phyloP scores from a whole-genome alignment of 768 basidiomycete genomes.

The Amanita inopinata region DNA sequence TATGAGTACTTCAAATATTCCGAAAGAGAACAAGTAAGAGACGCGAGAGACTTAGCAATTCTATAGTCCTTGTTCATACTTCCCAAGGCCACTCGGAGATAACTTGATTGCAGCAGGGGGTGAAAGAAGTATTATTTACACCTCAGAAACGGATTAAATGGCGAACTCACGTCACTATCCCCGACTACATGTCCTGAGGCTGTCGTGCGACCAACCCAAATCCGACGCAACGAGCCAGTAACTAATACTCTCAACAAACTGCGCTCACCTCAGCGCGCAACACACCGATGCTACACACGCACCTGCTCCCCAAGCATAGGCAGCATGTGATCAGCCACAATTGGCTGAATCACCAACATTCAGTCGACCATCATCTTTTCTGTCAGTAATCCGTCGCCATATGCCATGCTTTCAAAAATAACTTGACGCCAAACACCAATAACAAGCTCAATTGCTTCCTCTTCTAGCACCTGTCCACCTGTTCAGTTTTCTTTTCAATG shows the following conservation, averaged over 20 bases:
- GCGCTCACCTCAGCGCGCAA: slow-evolving; percentile 35
- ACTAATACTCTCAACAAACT: slow-evolving; percentile 24
- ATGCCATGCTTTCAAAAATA: slow-evolving; percentile 93
- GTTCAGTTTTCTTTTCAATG: not conserved
- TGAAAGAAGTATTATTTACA: slow-evolving; percentile 37
- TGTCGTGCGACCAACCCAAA: slow-evolving; percentile 6
- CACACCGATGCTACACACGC: slow-evolving; percentile 45
- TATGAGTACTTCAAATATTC: slow-evolving; percentile 1
- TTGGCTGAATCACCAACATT: slow-evolving; percentile 12
- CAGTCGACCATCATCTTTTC: slow-evolving; percentile 77
- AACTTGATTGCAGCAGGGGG: slow-evolving; percentile 9
- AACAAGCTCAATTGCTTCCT: slow-evolving; percentile 78
- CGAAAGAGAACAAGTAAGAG: not conserved
- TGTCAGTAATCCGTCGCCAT: slow-evolving; percentile 80
- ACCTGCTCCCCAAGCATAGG: slow-evolving; percentile 40
- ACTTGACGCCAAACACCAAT: slow-evolving; percentile 82
- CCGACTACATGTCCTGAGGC: not conserved
- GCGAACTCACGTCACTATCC: slow-evolving; percentile 45
- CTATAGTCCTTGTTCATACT: not conserved
- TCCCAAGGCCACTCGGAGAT: not conserved
- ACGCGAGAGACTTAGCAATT: slow-evolving; percentile 1
- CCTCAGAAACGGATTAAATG: slow-evolving; percentile 34
- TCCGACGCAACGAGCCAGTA: slow-evolving; percentile 14
- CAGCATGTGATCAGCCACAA: slow-evolving; percentile 17
- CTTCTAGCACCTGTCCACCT: slow-evolving; percentile 70